phyloP scores from a whole-genome alignment of 2,329 filamentous ascomycete genomes.

The Corinectria fuckeliana region DNA sequence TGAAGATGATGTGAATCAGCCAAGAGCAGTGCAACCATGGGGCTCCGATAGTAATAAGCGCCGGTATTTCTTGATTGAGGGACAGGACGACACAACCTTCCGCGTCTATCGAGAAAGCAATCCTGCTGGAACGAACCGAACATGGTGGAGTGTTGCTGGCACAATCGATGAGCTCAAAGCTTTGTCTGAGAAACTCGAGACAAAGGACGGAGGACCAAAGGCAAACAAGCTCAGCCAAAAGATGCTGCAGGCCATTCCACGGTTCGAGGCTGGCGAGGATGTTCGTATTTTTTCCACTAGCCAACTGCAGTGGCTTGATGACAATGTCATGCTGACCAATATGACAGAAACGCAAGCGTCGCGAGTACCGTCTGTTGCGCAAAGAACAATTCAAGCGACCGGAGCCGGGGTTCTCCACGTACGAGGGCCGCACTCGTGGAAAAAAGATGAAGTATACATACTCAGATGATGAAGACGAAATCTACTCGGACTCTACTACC shows the following conservation, averaged over 20 bases:
- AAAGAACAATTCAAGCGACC: slow-evolving; percentile 88
- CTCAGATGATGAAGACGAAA: slow-evolving; percentile 83
- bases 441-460: slow-evolving; percentile 98
- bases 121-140: slow-evolving; percentile 73
- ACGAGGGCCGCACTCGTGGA: slow-evolving; percentile 93
- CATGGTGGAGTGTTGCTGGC: slow-evolving; percentile 93
- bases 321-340: slow-evolving; percentile 23
- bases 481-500: slow-evolving; percentile 67
- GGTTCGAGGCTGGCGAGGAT: slow-evolving; percentile 93
- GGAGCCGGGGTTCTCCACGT: slow-evolving; percentile 88
- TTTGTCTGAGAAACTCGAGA: slow-evolving; percentile 77
- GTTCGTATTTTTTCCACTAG: slow-evolving; percentile 54
- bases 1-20: slow-evolving; percentile 80
- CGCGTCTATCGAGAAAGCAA: slow-evolving; percentile 94
- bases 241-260: slow-evolving; percentile 80
- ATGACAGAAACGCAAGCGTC: slow-evolving; percentile 82
- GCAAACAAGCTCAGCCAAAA: slow-evolving; percentile 79
- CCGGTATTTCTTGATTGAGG: slow-evolving; percentile 92
- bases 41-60: slow-evolving; percentile 88
- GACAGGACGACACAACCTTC: slow-evolving; percentile 91
- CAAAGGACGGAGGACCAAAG: slow-evolving; percentile 79
- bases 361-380: slow-evolving; percentile 86
- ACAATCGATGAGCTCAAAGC: slow-evolving; percentile 83
- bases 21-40: slow-evolving; percentile 89
- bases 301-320: background rate